Conservation (phyloP, 306 rosid genomes). For the Cicer cuneatum region DNA sequence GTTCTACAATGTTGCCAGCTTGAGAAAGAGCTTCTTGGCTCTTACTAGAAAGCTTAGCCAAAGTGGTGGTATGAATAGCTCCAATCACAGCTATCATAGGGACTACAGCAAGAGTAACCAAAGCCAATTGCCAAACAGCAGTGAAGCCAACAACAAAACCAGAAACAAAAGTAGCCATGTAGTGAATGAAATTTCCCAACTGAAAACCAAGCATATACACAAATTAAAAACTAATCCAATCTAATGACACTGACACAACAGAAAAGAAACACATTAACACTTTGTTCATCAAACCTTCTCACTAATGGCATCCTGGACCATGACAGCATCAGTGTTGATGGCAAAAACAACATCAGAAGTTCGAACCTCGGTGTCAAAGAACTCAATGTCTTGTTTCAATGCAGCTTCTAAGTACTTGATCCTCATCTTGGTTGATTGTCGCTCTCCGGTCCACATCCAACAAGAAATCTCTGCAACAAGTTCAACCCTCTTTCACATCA, state of each 20-base stretch:
- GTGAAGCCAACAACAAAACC: conserved; percentile 96
- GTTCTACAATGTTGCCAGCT: conserved; percentile 94
- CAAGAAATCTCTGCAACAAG: conserved; percentile 85
- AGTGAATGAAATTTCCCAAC: conserved; percentile 96
- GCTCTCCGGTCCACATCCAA: conserved; percentile 99
- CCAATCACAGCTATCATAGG: conserved; percentile 95
- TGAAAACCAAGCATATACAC: conserved; percentile 50
- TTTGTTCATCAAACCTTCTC: conserved; percentile 72
- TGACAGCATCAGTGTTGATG: conserved; percentile 86
- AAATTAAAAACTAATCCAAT: conserved; percentile 30
- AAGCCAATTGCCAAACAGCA: conserved; percentile 96
- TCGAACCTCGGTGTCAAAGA: conserved; percentile 88
- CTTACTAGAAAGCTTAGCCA: conserved; percentile 83
- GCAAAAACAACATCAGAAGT: conserved; percentile 95
- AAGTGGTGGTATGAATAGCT: conserved; percentile 80
- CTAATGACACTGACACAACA: conserved; percentile 12
- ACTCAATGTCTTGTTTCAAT: conserved; percentile 86
- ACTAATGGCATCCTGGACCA: conserved; percentile 98
- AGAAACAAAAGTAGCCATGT: conserved; percentile 97
- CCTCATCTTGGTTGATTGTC: conserved; percentile 97
- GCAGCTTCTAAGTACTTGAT: conserved; percentile 92
- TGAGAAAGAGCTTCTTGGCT: conserved; percentile 92
- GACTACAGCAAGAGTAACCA: conserved; percentile 93
- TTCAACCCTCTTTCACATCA: conserved; percentile 37
- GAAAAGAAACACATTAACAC: not conserved